Percentiles rank a stretch among this genome's conserved stretches.
These are phyloP conservation scores for Xerocomellus chrysenteron DNA, from an alignment of 768 basidiomycete genomes.

Conservation along the genomic window DNA sequence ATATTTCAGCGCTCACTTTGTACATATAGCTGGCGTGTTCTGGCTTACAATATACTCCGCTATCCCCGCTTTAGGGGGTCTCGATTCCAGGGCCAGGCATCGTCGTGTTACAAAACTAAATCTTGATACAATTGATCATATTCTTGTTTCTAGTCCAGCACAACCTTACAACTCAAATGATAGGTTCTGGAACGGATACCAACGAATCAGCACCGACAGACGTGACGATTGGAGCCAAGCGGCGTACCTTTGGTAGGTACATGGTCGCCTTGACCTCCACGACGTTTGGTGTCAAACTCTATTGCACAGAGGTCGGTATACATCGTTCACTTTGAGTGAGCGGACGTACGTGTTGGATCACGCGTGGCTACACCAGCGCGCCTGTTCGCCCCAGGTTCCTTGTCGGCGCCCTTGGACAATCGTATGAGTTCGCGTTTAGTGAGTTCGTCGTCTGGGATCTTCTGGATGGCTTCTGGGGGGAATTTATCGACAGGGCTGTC, in stretches of 20 bases:
- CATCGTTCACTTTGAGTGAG: too few relatives aligned
- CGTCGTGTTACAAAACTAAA: not conserved
- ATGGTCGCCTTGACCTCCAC: constrained; percentile 10
- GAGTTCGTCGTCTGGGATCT: constrained; percentile 25
- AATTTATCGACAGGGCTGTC: constrained; percentile 26
- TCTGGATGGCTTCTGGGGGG: constrained; percentile 15
- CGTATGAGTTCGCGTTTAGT: constrained; percentile 19
- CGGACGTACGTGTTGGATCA: constrained; percentile 14
- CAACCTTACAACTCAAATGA: not conserved
- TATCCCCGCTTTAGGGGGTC: too few relatives aligned
- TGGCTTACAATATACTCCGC: too few relatives aligned
- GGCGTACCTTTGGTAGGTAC: constrained; percentile 3
- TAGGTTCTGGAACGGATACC: not conserved
- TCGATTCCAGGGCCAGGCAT: not conserved
- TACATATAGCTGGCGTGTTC: too few relatives aligned
- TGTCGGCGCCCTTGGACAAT: constrained; percentile 4
- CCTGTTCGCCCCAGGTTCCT: constrained; percentile 27
- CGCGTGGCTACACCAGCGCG: constrained; percentile 29
- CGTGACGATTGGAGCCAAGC: not conserved
- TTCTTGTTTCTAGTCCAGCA: not conserved
- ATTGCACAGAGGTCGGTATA: not conserved
- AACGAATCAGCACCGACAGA: not conserved
- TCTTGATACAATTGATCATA: not conserved
- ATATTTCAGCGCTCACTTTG: too few relatives aligned
- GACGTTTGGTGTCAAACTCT: constrained; percentile 18